Evolutionary conservation across 768 basidiomycete species (phyloP).

Genomic region (Rhizopogon roseolus): DNA sequence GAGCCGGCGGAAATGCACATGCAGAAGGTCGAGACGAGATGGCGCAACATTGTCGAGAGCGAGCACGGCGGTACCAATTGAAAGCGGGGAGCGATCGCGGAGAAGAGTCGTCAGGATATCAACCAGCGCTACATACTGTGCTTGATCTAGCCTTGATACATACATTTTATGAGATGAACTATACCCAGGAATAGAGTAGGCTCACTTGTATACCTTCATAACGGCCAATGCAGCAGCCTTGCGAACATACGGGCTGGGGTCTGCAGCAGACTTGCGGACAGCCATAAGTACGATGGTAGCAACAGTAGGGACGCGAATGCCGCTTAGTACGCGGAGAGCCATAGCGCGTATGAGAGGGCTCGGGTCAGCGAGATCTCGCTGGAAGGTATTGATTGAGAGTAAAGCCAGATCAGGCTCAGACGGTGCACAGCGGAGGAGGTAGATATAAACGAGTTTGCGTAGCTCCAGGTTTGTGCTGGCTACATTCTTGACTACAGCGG

Average conservation of each 20-base stretch:
- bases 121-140: conserved; percentile 70
- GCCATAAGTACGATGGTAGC: conserved; percentile 80
- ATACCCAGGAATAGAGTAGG: conserved; percentile 12
- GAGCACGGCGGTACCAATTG: conserved; percentile 79
- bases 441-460: conserved; percentile 96
- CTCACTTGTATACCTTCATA: conserved; percentile 77
- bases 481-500: conserved; percentile 96
- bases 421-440: conserved; percentile 90
- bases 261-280: conserved; percentile 88
- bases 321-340: conserved; percentile 89
- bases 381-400: conserved; percentile 97
- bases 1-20: conserved; percentile 81
- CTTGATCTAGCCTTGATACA: conserved; percentile 58
- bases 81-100: conserved; percentile 77
- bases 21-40: conserved; percentile 80
- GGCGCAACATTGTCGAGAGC: conserved; percentile 90
- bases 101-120: conserved; percentile 59
- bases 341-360: conserved; percentile 95
- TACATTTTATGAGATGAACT: not conserved
- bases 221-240: conserved; percentile 91
- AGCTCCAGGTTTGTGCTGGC: conserved; percentile 90
- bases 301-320: conserved; percentile 88
- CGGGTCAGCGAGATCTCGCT: conserved; percentile 89
- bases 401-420: conserved; percentile 92
- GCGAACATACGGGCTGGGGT: conserved; percentile 91